phyloP scores from a whole-genome alignment of 495 filamentous ascomycete genomes.

The Aspergillus wentii region DNA sequence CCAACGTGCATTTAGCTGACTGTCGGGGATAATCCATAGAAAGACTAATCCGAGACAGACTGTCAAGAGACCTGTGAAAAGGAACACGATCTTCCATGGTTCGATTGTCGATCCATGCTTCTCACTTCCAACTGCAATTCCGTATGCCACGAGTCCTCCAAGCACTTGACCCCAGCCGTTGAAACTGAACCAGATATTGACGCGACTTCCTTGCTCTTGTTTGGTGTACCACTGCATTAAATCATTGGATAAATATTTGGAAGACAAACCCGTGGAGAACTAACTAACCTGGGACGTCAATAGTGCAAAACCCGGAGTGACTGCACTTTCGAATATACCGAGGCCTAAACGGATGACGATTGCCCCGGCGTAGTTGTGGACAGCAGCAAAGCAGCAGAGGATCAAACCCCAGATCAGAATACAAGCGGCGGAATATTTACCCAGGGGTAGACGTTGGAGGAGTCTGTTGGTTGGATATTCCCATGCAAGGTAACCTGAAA shows the following conservation, averaged over 20 bases:
- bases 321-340: conserved; percentile 57
- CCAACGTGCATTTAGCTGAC: conserved; percentile 63
- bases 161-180: conserved; percentile 59
- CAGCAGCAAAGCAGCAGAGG: conserved; percentile 49
- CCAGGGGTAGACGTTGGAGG: conserved; percentile 53
- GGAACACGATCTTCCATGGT: conserved; percentile 66
- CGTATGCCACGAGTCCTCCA: conserved; percentile 59
- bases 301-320: conserved; percentile 60
- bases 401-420: conserved; percentile 56
- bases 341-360: conserved; percentile 45
- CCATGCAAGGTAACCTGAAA: conserved; percentile 54
- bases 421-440: conserved; percentile 54
- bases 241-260: neutral
- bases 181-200: conserved; percentile 61
- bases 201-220: conserved; percentile 51
- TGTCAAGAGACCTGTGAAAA: conserved; percentile 61
- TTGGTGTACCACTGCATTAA: conserved; percentile 59
- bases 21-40: conserved; percentile 62
- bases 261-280: neutral
- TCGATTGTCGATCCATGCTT: conserved; percentile 49
- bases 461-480: conserved; percentile 61
- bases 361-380: conserved; percentile 41
- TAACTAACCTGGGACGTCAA: conserved; percentile 48
- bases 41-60: conserved; percentile 52
- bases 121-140: conserved; percentile 54